A percentile compares a stretch with the other conserved stretches of the same genome.
Conservation (phyloP, 768 basidiomycete species). For the Clathrus columnatus region DNA sequence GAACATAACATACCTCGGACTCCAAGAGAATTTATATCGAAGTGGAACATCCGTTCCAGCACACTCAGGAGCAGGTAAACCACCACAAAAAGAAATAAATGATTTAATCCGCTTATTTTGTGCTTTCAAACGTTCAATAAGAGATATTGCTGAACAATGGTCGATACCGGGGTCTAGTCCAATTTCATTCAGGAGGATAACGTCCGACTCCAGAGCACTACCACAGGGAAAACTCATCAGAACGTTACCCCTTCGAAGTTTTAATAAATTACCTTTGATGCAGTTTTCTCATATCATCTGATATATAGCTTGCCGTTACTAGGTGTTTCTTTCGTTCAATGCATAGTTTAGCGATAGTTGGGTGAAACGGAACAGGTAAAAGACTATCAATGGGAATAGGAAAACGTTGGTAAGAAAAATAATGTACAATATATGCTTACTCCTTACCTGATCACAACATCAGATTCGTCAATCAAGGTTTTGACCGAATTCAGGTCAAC, state of each 20-base stretch:
- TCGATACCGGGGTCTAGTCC: conserved; percentile 87
- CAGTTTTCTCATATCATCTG: conserved; percentile 61
- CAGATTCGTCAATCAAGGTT: conserved; percentile 49
- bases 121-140: conserved; percentile 44
- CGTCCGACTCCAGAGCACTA: conserved; percentile 50
- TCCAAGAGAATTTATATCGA: conserved; percentile 94
- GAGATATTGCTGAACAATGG: conserved; percentile 74
- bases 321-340: conserved; percentile 63
- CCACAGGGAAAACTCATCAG: neutral
- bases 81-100: conserved; percentile 90
- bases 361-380: conserved; percentile 70
- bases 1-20: conserved; percentile 36
- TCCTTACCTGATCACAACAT: conserved; percentile 83
- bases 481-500: conserved; percentile 36
- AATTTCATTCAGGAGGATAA: conserved; percentile 83
- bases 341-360: conserved; percentile 61
- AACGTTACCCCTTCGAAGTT: neutral
- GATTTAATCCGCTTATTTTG: conserved; percentile 51
- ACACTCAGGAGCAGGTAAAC: conserved; percentile 71
- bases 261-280: conserved; percentile 42
- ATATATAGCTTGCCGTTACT: conserved; percentile 88
- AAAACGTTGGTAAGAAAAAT: neutral
- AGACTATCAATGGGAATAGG: conserved; percentile 38
- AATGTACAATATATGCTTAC: conserved; percentile 15
- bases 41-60: conserved; percentile 50